Conservation (phyloP, 139 green algal genomes). For the Chlamydomonas sphaeroides region DNA sequence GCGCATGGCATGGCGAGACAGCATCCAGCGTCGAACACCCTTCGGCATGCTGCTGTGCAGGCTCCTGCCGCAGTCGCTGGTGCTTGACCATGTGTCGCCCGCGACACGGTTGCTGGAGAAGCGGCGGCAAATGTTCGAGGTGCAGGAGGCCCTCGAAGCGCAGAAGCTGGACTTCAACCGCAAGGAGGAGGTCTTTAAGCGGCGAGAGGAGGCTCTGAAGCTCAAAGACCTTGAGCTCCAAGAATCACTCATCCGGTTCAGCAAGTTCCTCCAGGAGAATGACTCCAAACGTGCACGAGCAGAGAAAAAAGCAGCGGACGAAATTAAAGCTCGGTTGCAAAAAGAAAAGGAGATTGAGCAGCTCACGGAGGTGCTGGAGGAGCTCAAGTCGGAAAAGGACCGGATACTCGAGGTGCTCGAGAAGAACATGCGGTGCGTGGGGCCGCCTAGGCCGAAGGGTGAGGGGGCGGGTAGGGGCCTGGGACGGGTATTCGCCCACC, state of each 20-base stretch:
- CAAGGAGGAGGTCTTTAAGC: constrained; percentile 87
- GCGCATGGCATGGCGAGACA: no score
- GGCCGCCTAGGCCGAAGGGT: no score
- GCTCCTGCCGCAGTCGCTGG: constrained; percentile 70
- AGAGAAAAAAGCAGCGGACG: constrained; percentile 86
- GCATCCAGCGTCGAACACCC: background rate
- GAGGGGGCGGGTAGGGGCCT: no score
- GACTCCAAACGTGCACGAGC: constrained; percentile 87
- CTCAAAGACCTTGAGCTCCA: constrained; percentile 92
- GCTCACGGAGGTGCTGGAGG: constrained; percentile 74
- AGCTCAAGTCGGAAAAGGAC: constrained; percentile 78
- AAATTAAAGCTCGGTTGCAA: constrained; percentile 74
- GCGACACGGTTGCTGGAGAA: constrained; percentile 92
- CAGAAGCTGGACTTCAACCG: constrained; percentile 86
- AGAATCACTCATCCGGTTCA: constrained; percentile 92
- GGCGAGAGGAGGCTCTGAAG: constrained; percentile 88
- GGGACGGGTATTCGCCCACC: no score
- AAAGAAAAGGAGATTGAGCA: constrained; percentile 87
- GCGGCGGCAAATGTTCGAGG: constrained; percentile 93
- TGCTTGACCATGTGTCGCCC: constrained; percentile 88
- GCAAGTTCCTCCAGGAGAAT: constrained; percentile 93
- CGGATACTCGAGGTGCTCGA: constrained; percentile 73
- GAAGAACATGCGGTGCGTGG: constrained; percentile 72
- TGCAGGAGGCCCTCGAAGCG: constrained; percentile 88
- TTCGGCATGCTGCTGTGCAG: background rate